Evolutionary conservation across 371 early-diverging fungal species (phyloP).

Genomic region (Massospora cicadina): DNA sequence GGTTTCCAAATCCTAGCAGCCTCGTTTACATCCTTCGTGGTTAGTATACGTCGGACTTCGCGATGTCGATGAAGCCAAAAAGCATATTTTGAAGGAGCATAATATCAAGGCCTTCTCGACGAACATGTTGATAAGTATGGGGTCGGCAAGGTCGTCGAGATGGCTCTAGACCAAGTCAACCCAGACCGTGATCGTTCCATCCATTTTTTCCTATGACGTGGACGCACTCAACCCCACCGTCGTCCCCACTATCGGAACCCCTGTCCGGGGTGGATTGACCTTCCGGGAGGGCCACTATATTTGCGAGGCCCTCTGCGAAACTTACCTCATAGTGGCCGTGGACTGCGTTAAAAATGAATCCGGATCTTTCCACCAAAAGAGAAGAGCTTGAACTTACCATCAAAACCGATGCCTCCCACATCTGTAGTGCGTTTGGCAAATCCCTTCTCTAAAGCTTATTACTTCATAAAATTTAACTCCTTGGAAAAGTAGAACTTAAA

Average conservation of each 20-base stretch:
- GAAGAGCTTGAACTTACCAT: slow-evolving; percentile 61
- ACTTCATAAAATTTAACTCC: too few relatives aligned
- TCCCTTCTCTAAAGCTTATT: neutral
- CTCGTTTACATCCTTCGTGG: slow-evolving; percentile 49
- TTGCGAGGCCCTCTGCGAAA: slow-evolving; percentile 77
- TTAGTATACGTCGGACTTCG: slow-evolving; percentile 92
- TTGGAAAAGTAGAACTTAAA: too few relatives aligned
- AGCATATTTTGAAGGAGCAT: slow-evolving; percentile 52
- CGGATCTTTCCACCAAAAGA: slow-evolving; percentile 51
- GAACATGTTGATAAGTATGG: slow-evolving; percentile 94
- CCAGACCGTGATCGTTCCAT: slow-evolving; percentile 63
- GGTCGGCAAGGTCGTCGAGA: slow-evolving; percentile 84
- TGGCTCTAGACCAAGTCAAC: slow-evolving; percentile 82
- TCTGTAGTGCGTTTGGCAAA: slow-evolving; percentile 65
- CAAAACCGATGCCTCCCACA: slow-evolving; percentile 66
- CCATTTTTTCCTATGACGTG: slow-evolving; percentile 85
- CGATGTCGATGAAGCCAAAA: slow-evolving; percentile 80
- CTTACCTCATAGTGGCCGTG: slow-evolving; percentile 73
- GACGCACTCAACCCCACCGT: slow-evolving; percentile 90
- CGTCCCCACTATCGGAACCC: slow-evolving; percentile 80
- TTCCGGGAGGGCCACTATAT: slow-evolving; percentile 81
- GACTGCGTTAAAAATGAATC: slow-evolving; percentile 92
- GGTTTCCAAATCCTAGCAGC: slow-evolving; percentile 32
- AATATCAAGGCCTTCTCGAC: slow-evolving; percentile 85
- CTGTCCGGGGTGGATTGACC: slow-evolving; percentile 89